Percentiles rank a stretch among this genome's conserved stretches.
These are phyloP conservation scores for Maudiozyma barnettii DNA, from an alignment of 805 yeast species.

Conservation along the genomic window DNA sequence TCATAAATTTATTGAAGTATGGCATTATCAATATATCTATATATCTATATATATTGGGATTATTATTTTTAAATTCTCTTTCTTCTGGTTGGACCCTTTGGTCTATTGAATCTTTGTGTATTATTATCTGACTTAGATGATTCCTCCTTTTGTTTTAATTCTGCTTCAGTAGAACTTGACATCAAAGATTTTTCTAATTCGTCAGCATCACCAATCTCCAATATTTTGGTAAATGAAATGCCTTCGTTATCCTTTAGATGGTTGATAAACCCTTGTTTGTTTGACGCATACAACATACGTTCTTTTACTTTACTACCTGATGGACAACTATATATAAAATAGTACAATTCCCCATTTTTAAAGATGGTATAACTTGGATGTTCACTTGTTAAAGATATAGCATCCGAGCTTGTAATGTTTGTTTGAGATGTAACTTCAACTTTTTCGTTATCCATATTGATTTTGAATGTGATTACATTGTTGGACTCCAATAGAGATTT, in stretches of 20 bases:
- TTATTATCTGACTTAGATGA: slow-evolving; percentile 10
- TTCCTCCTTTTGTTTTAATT: slow-evolving; percentile 27
- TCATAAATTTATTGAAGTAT: background rate
- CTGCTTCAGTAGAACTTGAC: slow-evolving; percentile 17
- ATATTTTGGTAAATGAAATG: slow-evolving; percentile 35
- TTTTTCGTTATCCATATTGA: slow-evolving; percentile 42
- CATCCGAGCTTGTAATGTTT: slow-evolving; percentile 20
- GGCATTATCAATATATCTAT: background rate
- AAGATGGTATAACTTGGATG: slow-evolving; percentile 55
- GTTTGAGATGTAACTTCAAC: slow-evolving; percentile 31
- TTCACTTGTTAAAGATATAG: slow-evolving; percentile 30
- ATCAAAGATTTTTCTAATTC: slow-evolving; percentile 47
- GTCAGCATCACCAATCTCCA: slow-evolving; percentile 66
- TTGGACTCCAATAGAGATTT: slow-evolving; percentile 29
- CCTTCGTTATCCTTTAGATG: slow-evolving; percentile 35
- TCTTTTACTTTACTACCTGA: slow-evolving; percentile 82
- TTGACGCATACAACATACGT: slow-evolving; percentile 87
- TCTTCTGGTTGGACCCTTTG: slow-evolving; percentile 62
- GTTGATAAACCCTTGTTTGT: slow-evolving; percentile 50
- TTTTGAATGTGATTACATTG: slow-evolving; percentile 40
- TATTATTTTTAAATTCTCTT: slow-evolving; percentile 7
- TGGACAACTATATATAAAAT: slow-evolving; percentile 82
- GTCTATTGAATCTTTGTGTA: slow-evolving; percentile 40
- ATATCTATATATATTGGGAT: background rate
- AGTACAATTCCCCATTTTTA: slow-evolving; percentile 33